Evolutionary conservation across 768 basidiomycete genomes (phyloP), one percentile per base, ranked within the genome.

Genomic region (Roridomyces roridus): DNA sequence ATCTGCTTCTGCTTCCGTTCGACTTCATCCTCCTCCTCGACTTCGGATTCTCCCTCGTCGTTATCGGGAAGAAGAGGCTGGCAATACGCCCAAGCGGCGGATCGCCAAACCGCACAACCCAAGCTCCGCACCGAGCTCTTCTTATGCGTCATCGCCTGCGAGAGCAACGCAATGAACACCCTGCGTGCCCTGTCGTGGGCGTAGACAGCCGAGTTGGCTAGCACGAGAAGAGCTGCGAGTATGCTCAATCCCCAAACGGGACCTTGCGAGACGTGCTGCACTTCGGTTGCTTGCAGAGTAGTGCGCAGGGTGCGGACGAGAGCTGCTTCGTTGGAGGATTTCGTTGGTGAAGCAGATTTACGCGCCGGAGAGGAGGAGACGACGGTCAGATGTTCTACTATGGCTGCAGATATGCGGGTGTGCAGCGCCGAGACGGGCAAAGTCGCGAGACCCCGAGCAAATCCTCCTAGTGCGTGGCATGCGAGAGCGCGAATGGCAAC

Each of bases 161-260:
- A 71, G 12, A 89, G 74, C 24, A 89, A 72, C 0, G 78, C 77
- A 14, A 77, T 74, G 17, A 89, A 67, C 24, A 75, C 72, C 12
- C 81, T 77, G 29, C 77, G 76, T 20, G 84, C 67, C 44, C 74
- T 75, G 28, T 65, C 50, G 51, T 83, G 76, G 34, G 76, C 74
- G 55, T 72, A 83, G 21, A 88, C 71, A 4, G 73, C 72, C 3
- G 86, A 79, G 1, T 88, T 83, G 3, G 90, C 76, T n/a, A 93
- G 74, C 35, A 87, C 84, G 42, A 90, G 77, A 47, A 92, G 72
- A 57, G 79, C 78, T 0, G 87, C 84, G 2, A 92, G 72, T 28
- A 91, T 86, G 56, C 81, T 82, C 49, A 91, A 74, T 5, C 82
- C 86, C 92, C 92, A 93, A 1, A 88, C 85, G 9, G 92, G 90